Conservation (phyloP, 768 basidiomycete species). For the Tricholoma matsutake region DNA sequence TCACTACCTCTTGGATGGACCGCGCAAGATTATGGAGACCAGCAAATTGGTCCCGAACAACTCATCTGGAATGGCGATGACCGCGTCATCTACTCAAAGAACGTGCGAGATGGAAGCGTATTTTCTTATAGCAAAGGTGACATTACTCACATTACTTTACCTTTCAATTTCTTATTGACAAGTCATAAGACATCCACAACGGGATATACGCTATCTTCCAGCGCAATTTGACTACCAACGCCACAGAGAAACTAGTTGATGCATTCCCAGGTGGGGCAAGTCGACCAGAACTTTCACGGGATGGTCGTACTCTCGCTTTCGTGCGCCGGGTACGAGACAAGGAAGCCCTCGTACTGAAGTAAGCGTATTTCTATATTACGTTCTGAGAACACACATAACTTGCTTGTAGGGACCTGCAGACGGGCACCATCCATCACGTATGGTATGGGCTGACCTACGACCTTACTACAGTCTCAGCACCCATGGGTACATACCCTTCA, state of each 20-base stretch:
- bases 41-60: conserved; percentile 76
- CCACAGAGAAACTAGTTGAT: conserved; percentile 50
- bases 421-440: conserved; percentile 60
- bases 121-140: conserved; percentile 69
- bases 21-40: conserved; percentile 54
- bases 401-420: conserved; percentile 54
- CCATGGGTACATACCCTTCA: conserved; percentile 79
- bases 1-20: conserved; percentile 62
- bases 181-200: conserved; percentile 54
- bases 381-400: neutral
- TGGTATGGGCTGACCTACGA: conserved; percentile 75
- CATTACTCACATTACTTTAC: neutral
- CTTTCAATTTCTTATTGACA: neutral
- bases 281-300: conserved; percentile 66
- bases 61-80: conserved; percentile 60
- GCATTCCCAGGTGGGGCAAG: conserved; percentile 69
- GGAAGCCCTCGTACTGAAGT: conserved; percentile 72
- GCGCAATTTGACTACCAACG: conserved; percentile 56
- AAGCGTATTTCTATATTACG: conserved; percentile 17
- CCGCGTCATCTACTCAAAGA: conserved; percentile 62
- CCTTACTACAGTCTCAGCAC: conserved; percentile 58
- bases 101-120: conserved; percentile 46
- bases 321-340: conserved; percentile 72
- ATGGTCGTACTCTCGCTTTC: conserved; percentile 68
- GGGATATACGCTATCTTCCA: conserved; percentile 73